phyloP scores from a whole-genome alignment of 345 rosid species.

The Rhodamnia rubescens region DNA sequence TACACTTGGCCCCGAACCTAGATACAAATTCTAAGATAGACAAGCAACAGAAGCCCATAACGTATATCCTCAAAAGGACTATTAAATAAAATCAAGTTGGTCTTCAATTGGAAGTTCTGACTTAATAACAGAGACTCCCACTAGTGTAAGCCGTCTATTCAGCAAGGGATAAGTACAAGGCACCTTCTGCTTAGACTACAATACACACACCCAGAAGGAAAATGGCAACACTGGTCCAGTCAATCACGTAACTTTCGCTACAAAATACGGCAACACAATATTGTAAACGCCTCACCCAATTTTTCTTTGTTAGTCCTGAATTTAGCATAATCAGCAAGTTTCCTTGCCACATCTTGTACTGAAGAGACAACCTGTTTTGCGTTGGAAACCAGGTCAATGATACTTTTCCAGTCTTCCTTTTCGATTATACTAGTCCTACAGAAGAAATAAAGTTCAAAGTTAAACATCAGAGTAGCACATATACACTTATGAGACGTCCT shows the following conservation, averaged over 20 bases:
- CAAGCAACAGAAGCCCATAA: background rate
- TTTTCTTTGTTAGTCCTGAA: conserved; percentile 35
- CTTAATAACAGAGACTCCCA: background rate
- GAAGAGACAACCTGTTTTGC: conserved; percentile 78
- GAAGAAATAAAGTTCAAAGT: background rate
- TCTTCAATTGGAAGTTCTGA: background rate
- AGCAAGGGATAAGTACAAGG: background rate
- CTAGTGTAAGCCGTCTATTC: background rate
- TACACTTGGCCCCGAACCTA: background rate
- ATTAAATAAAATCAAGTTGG: background rate
- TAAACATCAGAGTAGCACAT: background rate
- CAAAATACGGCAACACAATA: background rate
- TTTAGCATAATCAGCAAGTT: conserved; percentile 73
- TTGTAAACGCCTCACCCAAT: conserved; percentile 26
- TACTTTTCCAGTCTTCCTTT: conserved; percentile 74
- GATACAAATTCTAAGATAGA: background rate
- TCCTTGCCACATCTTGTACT: conserved; percentile 77
- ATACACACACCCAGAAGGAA: background rate
- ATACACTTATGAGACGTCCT: background rate
- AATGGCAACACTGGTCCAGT: background rate
- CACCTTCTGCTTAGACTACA: background rate
- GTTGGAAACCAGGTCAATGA: conserved; percentile 61
- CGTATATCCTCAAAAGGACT: background rate
- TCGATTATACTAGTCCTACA: conserved; percentile 76
- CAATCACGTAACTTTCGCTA: background rate